Evolutionary conservation across 805 yeast genomes (phyloP), one percentile per base, ranked within the genome.

Genomic region (Zygosaccharomyces bisporus): DNA sequence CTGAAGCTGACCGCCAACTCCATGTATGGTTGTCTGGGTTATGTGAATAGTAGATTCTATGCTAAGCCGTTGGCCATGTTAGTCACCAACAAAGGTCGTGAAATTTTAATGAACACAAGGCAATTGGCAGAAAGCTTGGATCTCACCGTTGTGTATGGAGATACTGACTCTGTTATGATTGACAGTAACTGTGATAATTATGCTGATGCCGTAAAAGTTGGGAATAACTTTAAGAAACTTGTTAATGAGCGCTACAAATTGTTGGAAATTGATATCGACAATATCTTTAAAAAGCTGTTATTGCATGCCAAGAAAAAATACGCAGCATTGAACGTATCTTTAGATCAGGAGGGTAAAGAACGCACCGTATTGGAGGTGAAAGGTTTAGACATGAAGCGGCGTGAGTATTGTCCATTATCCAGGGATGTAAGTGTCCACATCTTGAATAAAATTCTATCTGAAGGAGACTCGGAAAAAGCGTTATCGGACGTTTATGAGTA

Each of bases 21-120:
- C n/a, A 91, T 93, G 97, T 93, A 93, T 69, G 99, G 99, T 61
- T 93, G 98, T 76, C 75, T 93, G 56, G 99, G 99, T 54, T 90
- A 82, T 64, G 85, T 84, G 5, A 77, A 84, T 56, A 88, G 97
- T 17, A 77, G 99, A 58, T 93, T 93, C 65, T 91, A 90, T 60
- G 99, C 99, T 9, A 84, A 86, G 59, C 96, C 98, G 0, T 72
- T 93, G 55, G 99, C 99, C 4, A 87, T 87, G 90, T 72, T 93
- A 57, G 95, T 89, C 46, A 93, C 99, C 2, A 84, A 81, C 56
- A 87, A 90, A 65, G 99, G 99, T 58, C 79, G 99, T 70, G 98
- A 93, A 64, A 88, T 90, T 63, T 76, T 93, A 58, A 84, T 82
- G 83, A 91, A 86, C 57, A 91, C 99, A 0, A 79, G 95, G 63